Base-by-base conservation (phyloP, 164 flowering plant genomes). In the Brasenia schreberi region DNA sequence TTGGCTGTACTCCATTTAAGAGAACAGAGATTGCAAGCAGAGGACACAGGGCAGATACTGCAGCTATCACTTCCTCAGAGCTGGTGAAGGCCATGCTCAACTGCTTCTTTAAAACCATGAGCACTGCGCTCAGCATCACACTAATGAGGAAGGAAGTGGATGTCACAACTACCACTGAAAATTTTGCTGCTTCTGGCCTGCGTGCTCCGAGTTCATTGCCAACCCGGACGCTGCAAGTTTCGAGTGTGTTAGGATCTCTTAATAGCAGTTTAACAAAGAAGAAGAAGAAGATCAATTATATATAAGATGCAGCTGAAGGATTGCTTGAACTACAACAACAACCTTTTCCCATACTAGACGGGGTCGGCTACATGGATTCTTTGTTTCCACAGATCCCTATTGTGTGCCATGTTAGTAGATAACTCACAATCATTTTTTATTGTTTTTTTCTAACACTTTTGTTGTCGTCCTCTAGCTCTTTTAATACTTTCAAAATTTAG, bases 131-230 rank as follows among this genome's bases (percentile, higher is more conserved):
- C 69, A 86, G 82, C 3, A 79, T 19, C 44, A 85, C 61, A 64
- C 91, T 83, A 42, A 88, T 84, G 17, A 76, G 3, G 45, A 83
- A 73, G 71, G 83, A 83, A 6, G 85, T 87, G 2, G 61, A 73
- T 14, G 66, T 82, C 70, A 89, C 92, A 5, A 87, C 88, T 0
- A 82, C 0, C 18, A 89, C 92, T 3, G 96, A 80, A 53, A 89
- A 77, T 52, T 77, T 85, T 4, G 89, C 83, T 0, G 82, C 81
- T 53, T 39, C 75, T 16, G 92, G 89, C 68, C 82, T 84, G 4
- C 70, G 79, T 9, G 84, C 92, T 16, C 96, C 90, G 0, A 89
- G 84, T 76, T 89, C 96, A 44, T 89, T 89, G n/a, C 89, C 81
- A 0, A 89, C 89, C 68, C 96, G 81, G 43, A 87, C 78, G 61